Conservation (phyloP, 306 rosid species). For the Sindora glabra region DNA sequence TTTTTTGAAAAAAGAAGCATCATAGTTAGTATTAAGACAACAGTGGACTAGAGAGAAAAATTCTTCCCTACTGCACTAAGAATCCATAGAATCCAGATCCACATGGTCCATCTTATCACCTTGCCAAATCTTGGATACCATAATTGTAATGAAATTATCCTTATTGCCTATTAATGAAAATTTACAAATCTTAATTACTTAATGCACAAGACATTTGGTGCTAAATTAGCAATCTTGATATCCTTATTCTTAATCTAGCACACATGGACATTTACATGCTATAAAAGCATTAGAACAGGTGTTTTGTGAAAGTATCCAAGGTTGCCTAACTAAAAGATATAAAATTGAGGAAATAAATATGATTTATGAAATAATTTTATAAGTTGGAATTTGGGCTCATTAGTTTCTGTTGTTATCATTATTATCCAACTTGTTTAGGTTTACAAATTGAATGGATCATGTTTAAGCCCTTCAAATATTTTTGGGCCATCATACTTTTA, state of each 20-base stretch:
- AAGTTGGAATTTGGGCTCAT: too few species aligned
- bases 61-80: slow-evolving; percentile 83
- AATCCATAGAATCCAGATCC: slow-evolving; percentile 86
- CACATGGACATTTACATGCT: slow-evolving; percentile 98
- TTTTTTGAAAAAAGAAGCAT: too few species aligned
- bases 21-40: slow-evolving; percentile 43
- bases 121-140: slow-evolving; percentile 79
- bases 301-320: slow-evolving; percentile 76
- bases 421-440: too few species aligned
- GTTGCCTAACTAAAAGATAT: slow-evolving; percentile 86
- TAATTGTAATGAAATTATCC: slow-evolving; percentile 59
- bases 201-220: slow-evolving; percentile 80
- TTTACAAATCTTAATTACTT: slow-evolving; percentile 80
- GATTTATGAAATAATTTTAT: too few species aligned
- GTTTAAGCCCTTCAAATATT: too few species aligned
- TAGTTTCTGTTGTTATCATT: too few species aligned
- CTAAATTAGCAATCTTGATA: slow-evolving; percentile 90
- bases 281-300: slow-evolving; percentile 87
- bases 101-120: slow-evolving; percentile 77
- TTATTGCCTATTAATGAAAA: slow-evolving; percentile 63
- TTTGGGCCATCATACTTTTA: too few species aligned
- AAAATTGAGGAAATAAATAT: too few species aligned
- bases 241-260: slow-evolving; percentile 97
- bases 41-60: slow-evolving; percentile 53
- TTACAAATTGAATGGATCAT: too few species aligned